A percentile compares a stretch with the other conserved stretches of the same genome.
phyloP scores from a whole-genome alignment of 768 basidiomycete species.

The Russula foetens region DNA sequence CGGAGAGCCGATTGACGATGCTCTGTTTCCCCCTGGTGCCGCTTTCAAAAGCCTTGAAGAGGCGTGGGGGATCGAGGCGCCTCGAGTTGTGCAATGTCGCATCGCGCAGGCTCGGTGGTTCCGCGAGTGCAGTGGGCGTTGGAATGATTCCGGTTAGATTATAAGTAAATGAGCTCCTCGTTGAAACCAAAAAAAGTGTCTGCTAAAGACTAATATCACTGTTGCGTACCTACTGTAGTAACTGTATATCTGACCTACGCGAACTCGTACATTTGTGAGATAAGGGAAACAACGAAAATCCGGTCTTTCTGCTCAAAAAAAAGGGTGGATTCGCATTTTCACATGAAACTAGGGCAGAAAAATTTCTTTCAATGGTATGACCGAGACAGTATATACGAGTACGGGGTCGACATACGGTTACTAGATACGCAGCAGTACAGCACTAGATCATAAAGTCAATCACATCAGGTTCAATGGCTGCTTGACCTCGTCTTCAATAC shows the following conservation, averaged over 20 bases:
- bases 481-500: slow-evolving; percentile 26
- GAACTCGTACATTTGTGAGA: too few species aligned
- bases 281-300: too few species aligned
- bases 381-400: too few species aligned
- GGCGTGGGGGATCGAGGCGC: slow-evolving; percentile 13
- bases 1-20: slow-evolving; percentile 20
- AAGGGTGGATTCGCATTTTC: too few species aligned
- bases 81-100: background rate
- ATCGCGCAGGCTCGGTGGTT: slow-evolving; percentile 6
- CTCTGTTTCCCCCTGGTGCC: background rate
- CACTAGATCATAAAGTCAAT: background rate
- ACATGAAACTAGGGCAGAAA: too few species aligned
- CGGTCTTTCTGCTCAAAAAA: too few species aligned
- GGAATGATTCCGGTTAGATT: background rate
- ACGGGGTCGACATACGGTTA: too few species aligned
- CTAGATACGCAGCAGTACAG: too few species aligned
- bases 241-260: too few species aligned
- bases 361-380: too few species aligned
- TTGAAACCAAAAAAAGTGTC: background rate
- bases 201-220: too few species aligned
- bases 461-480: slow-evolving; percentile 6
- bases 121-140: slow-evolving; percentile 11
- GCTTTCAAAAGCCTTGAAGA: slow-evolving; percentile 6
- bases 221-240: too few species aligned
- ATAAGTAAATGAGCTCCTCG: background rate